Evolutionary conservation across 1,284 basidiomycete species (phyloP).

Genomic region (Fistulina hepatica): DNA sequence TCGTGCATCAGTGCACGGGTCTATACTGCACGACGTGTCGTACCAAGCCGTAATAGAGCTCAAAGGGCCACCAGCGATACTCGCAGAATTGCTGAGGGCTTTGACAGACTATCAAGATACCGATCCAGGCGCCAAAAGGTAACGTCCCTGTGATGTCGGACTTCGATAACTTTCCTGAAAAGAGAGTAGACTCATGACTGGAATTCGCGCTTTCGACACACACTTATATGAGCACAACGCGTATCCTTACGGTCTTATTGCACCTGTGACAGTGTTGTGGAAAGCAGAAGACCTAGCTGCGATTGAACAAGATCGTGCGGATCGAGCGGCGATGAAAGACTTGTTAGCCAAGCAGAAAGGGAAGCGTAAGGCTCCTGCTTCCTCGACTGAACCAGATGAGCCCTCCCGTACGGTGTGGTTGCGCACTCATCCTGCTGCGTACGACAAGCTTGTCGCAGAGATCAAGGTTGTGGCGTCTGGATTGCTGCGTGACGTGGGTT

Average conservation of each 20-base stretch:
- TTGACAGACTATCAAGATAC: conserved; percentile 52
- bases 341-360: conserved; percentile 15
- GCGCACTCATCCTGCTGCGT: conserved; percentile 66
- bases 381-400: conserved; percentile 8
- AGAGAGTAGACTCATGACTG: conserved; percentile 48
- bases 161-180: too few relatives aligned
- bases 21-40: conserved; percentile 80
- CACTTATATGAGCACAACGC: conserved; percentile 48
- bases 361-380: conserved; percentile 11
- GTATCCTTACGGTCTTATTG: conserved; percentile 65
- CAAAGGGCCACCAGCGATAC: conserved; percentile 43
- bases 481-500: conserved; percentile 33
- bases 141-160: too few relatives aligned
- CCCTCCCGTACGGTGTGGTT: conserved; percentile 53
- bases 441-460: conserved; percentile 41
- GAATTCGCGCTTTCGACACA: conserved; percentile 48
- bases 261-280: conserved; percentile 71
- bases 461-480: conserved; percentile 41
- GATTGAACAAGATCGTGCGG: conserved; percentile 3
- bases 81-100: conserved; percentile 50
- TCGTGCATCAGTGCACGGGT: conserved; percentile 72
- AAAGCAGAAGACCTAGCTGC: conserved; percentile 22
- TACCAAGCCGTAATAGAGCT: conserved; percentile 73
- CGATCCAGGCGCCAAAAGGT: conserved; percentile 50
- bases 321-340: conserved; percentile 4